phyloP scores from a whole-genome alignment of 1,284 basidiomycete genomes.

The Ustilago crameri region DNA sequence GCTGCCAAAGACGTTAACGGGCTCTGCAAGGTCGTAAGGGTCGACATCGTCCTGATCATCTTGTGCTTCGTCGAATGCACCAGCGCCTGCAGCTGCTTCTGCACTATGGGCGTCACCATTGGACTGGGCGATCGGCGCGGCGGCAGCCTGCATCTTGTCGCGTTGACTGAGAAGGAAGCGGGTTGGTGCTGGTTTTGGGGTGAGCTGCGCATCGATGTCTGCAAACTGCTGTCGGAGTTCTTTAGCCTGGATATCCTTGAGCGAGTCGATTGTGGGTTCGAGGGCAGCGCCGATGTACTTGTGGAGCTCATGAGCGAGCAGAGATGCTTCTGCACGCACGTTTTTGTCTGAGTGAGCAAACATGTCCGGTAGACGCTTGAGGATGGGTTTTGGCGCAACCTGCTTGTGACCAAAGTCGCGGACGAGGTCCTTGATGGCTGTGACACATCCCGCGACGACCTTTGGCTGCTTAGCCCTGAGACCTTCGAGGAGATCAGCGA shows the following conservation, averaged over 20 bases:
- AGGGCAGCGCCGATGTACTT: conserved; percentile 88
- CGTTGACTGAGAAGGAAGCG: conserved; percentile 82
- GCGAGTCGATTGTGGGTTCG: conserved; percentile 84
- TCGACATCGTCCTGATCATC: conserved; percentile 72
- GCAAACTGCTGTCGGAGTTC: conserved; percentile 93
- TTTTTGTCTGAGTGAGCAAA: conserved; percentile 96
- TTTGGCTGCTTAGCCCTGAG: conserved; percentile 94
- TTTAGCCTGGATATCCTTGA: conserved; percentile 98
- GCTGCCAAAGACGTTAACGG: conserved; percentile 81
- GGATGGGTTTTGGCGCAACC: conserved; percentile 78
- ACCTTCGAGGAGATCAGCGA: conserved; percentile 86
- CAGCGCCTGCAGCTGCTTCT: conserved; percentile 16
- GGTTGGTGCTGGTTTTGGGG: conserved; percentile 82
- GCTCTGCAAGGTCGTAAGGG: conserved; percentile 84
- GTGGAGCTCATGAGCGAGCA: conserved; percentile 82
- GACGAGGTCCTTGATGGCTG: conserved; percentile 78
- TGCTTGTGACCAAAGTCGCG: conserved; percentile 85
- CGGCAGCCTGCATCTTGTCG: conserved; percentile 42
- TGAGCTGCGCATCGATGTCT: conserved; percentile 81
- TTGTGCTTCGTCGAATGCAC: conserved; percentile 11
- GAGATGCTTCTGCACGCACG: conserved; percentile 89
- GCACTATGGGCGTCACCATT: conserved; percentile 15
- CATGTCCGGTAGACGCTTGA: conserved; percentile 89
- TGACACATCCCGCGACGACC: conserved; percentile 83
- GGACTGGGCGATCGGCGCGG: conserved; percentile 20